These are phyloP conservation scores for Linderina pennispora DNA, from an alignment of 192 early-diverging fungal genomes.

Conservation along the genomic window DNA sequence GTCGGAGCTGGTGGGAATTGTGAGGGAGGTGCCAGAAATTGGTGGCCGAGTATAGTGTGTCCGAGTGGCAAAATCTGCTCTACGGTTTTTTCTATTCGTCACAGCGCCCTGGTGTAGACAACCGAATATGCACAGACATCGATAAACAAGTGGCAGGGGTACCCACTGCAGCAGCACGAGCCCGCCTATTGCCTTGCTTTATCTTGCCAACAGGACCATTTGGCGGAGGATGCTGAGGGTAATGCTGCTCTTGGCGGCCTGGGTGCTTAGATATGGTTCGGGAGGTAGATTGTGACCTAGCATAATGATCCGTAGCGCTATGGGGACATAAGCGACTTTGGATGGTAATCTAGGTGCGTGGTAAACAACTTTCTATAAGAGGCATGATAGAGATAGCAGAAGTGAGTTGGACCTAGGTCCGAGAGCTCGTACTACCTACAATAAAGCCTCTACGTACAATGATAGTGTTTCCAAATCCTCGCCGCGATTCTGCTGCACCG, in stretches of 20 bases:
- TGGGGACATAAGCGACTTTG: neutral
- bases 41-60: too few species aligned
- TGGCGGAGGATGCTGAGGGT: too few species aligned
- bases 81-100: too few species aligned
- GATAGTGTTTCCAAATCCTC: too few species aligned
- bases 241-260: too few species aligned
- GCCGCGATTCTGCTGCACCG: too few species aligned
- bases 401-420: slow-evolving; percentile 2
- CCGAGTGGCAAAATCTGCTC: too few species aligned
- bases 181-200: neutral
- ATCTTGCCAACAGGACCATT: too few species aligned
- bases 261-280: neutral
- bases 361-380: slow-evolving; percentile 15
- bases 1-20: too few species aligned
- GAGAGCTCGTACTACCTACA: slow-evolving; percentile 8
- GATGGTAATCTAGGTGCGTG: neutral
- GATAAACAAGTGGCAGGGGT: too few species aligned
- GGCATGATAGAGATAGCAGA: slow-evolving; percentile 24
- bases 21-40: too few species aligned
- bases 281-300: neutral
- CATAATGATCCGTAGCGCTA: neutral
- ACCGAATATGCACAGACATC: neutral
- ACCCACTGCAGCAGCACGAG: neutral
- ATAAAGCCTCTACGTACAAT: slow-evolving; percentile 28
- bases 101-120: neutral